A percentile compares a stretch with the other conserved stretches of the same genome.
These are phyloP conservation scores for Yamadazyma atmosphaerica DNA, from an alignment of 1,139 yeast genomes.

Conservation along the genomic window DNA sequence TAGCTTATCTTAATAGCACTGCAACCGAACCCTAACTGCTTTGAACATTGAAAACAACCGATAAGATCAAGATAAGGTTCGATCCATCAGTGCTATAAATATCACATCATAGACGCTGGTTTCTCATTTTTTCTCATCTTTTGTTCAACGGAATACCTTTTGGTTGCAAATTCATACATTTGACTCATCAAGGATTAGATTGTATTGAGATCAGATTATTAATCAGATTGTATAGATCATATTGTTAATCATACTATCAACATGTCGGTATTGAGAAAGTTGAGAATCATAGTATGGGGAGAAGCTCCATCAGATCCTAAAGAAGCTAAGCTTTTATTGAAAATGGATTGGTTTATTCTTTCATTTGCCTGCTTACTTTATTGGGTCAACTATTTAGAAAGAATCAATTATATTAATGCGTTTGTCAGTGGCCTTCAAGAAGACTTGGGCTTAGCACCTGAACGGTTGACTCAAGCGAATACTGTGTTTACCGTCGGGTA, in stretches of 20 bases:
- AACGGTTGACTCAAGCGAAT: constrained; percentile 48
- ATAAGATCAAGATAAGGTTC: not conserved
- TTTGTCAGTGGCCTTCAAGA: constrained; percentile 64
- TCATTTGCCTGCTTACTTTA: constrained; percentile 56
- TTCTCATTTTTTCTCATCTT: too few relatives aligned
- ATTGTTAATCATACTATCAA: not conserved
- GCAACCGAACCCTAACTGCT: too few relatives aligned
- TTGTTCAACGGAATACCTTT: too few relatives aligned
- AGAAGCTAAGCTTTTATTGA: constrained; percentile 43
- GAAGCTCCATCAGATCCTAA: constrained; percentile 36
- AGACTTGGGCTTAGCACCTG: constrained; percentile 50
- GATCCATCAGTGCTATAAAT: not conserved
- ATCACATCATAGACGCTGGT: too few relatives aligned
- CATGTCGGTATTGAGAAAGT: constrained; percentile 7
- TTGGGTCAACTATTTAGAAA: constrained; percentile 51
- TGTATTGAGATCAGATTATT: too few relatives aligned
- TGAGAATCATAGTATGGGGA: constrained; percentile 33
- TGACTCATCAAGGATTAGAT: too few relatives aligned
- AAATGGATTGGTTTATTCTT: constrained; percentile 57
- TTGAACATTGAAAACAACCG: too few relatives aligned
- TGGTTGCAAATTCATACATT: not conserved
- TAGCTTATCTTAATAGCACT: too few relatives aligned
- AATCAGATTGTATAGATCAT: too few relatives aligned
- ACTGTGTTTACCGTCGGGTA: constrained; percentile 64
- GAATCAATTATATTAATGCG: constrained; percentile 53